Conservation (phyloP, 345 rosid species). For the Aquilaria yunnanensis region DNA sequence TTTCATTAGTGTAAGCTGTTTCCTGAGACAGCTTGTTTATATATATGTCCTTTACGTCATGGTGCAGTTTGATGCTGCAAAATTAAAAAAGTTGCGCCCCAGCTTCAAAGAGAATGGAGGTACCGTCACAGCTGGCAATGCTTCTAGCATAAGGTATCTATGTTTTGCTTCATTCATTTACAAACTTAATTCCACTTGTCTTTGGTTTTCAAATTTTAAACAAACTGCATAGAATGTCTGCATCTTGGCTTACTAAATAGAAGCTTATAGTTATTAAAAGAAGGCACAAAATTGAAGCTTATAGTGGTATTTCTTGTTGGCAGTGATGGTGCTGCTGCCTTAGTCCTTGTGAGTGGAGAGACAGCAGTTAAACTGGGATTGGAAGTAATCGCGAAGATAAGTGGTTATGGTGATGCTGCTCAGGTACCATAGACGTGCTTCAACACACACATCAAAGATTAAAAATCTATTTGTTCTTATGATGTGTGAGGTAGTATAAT, state of each 20-base stretch:
- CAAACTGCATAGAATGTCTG: background rate
- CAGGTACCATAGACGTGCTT: constrained; percentile 45
- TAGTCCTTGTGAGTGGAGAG: constrained; percentile 89
- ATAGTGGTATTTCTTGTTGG: constrained; percentile 13
- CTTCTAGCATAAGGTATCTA: constrained; percentile 88
- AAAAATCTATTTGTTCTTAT: background rate
- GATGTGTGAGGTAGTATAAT: constrained; percentile 7
- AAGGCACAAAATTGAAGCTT: constrained; percentile 6
- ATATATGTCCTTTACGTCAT: background rate
- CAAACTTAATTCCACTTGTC: background rate
- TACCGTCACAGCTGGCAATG: constrained; percentile 93
- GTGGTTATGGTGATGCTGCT: constrained; percentile 94
- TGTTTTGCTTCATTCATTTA: background rate
- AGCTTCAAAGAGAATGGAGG: constrained; percentile 96
- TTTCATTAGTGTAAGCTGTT: constrained; percentile 1
- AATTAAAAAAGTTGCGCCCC: constrained; percentile 88
- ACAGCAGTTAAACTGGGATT: constrained; percentile 71
- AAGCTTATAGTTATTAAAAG: background rate
- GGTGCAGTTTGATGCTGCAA: constrained; percentile 78
- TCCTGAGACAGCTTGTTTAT: constrained; percentile 11
- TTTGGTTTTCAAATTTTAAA: background rate
- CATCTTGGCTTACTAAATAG: background rate
- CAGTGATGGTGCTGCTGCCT: constrained; percentile 98
- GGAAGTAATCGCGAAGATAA: constrained; percentile 72
- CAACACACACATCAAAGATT: background rate